phyloP scores from a whole-genome alignment of 192 early-diverging fungal genomes.

The Entrophospora sp. region DNA sequence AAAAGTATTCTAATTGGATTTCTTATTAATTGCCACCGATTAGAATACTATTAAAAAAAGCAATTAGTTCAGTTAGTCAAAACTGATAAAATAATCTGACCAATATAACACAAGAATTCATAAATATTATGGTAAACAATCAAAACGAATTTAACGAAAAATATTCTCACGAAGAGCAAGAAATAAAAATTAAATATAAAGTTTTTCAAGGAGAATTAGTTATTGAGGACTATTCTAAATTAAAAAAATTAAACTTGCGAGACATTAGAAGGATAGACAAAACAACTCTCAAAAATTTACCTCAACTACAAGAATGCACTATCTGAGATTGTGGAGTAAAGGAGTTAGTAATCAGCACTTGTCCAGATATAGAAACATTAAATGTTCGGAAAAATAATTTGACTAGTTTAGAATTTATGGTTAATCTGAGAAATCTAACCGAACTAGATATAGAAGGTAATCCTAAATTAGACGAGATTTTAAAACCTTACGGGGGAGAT shows the following conservation, averaged over 20 bases:
- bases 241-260: background rate
- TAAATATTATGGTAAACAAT: background rate
- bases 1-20: no score
- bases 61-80: no score
- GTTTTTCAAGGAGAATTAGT: conserved; percentile 1
- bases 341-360: background rate
- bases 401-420: background rate
- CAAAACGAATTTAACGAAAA: background rate
- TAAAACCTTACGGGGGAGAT: no score
- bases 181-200: background rate
- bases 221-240: background rate
- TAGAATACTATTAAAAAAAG: background rate
- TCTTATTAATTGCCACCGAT: no score
- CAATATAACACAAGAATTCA: no score
- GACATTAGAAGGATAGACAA: background rate
- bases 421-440: background rate
- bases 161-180: background rate
- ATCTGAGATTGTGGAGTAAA: background rate
- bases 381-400: background rate
- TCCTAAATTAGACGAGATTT: background rate
- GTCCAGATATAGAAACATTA: background rate
- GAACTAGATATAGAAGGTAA: conserved; percentile 4
- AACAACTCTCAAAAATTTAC: background rate
- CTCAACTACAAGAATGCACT: background rate
- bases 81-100: background rate